These are phyloP conservation scores for Aspergillus niger DNA, from an alignment of 2,329 filamentous ascomycete species.

Conservation along the genomic window DNA sequence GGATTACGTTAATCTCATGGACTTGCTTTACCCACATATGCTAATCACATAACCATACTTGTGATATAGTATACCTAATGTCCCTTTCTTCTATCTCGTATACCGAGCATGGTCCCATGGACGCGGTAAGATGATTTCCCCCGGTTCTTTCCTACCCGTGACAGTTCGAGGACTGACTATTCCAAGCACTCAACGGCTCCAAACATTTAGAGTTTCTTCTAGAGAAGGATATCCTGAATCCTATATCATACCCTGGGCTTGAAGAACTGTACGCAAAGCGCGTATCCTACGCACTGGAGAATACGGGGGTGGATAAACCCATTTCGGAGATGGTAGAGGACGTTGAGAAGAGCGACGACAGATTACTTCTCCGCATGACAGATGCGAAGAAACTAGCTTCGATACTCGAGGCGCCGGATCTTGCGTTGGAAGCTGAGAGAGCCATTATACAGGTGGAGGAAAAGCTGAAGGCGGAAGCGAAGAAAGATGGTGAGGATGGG, in stretches of 20 bases:
- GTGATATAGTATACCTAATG: constrained; percentile 72
- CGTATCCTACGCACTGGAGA: constrained; percentile 35
- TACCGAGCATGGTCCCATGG: constrained; percentile 92
- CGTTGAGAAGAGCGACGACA: constrained; percentile 47
- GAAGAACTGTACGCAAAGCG: constrained; percentile 70
- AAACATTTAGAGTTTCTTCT: constrained; percentile 82
- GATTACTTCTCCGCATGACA: constrained; percentile 45
- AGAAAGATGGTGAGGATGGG: constrained; percentile 19
- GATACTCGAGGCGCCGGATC: constrained; percentile 66
- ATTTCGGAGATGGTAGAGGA: constrained; percentile 35
- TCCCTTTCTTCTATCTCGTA: constrained; percentile 94
- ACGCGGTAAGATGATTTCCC: constrained; percentile 54
- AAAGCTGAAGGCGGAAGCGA: constrained; percentile 32
- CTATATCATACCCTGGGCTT: constrained; percentile 67
- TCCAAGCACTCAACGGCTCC: constrained; percentile 72
- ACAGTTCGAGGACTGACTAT: constrained; percentile 24
- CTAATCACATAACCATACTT: constrained; percentile 15
- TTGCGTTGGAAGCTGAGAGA: constrained; percentile 72
- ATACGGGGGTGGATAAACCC: constrained; percentile 30
- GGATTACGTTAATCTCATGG: neutral
- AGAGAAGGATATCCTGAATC: constrained; percentile 68
- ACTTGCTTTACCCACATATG: neutral
- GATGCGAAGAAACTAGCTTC: constrained; percentile 62
- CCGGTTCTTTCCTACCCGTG: constrained; percentile 14
- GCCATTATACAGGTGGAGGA: constrained; percentile 71